A percentile compares a stretch with the other conserved stretches of the same genome.
These are phyloP conservation scores for Cordyceps fumosorosea DNA, from an alignment of 2,329 filamentous ascomycete genomes.

Conservation along the genomic window DNA sequence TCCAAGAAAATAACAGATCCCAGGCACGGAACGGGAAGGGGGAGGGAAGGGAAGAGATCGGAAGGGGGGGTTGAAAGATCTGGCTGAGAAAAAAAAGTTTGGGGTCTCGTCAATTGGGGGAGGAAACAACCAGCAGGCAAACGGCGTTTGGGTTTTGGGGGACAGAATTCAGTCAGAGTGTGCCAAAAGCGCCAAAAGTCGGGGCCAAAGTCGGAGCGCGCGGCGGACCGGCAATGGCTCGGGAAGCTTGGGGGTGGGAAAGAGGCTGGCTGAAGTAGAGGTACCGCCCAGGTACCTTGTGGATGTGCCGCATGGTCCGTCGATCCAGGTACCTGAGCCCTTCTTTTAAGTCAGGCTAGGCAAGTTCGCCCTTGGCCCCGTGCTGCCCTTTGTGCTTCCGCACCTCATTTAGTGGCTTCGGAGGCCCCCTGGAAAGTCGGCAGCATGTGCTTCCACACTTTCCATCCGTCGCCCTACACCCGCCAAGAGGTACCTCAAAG, in stretches of 20 bases:
- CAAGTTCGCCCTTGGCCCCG: not conserved
- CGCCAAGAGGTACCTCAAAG: not conserved
- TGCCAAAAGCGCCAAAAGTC: not conserved
- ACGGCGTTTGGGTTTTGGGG: not conserved
- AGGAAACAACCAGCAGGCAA: not conserved
- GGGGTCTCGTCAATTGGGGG: slow-evolving; percentile 5
- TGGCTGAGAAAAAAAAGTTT: slow-evolving; percentile 5
- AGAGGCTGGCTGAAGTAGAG: not conserved
- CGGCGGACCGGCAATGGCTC: slow-evolving; percentile 15
- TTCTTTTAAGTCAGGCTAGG: not conserved
- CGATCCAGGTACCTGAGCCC: not conserved
- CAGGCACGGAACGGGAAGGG: not conserved
- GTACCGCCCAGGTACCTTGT: not conserved
- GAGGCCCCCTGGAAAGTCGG: not conserved
- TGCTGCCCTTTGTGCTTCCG: not conserved
- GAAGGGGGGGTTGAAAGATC: slow-evolving; percentile 7
- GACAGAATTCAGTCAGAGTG: not conserved
- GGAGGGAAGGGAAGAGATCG: not conserved
- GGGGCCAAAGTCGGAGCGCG: slow-evolving; percentile 14
- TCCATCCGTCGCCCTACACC: not conserved
- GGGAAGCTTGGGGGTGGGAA: not conserved
- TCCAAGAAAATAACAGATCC: not conserved
- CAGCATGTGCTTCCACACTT: slow-evolving; percentile 1
- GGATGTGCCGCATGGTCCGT: not conserved
- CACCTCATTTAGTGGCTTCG: not conserved